Evolutionary conservation across 2,329 filamentous ascomycete genomes (phyloP).

Genomic region (Fusarium burgessii): DNA sequence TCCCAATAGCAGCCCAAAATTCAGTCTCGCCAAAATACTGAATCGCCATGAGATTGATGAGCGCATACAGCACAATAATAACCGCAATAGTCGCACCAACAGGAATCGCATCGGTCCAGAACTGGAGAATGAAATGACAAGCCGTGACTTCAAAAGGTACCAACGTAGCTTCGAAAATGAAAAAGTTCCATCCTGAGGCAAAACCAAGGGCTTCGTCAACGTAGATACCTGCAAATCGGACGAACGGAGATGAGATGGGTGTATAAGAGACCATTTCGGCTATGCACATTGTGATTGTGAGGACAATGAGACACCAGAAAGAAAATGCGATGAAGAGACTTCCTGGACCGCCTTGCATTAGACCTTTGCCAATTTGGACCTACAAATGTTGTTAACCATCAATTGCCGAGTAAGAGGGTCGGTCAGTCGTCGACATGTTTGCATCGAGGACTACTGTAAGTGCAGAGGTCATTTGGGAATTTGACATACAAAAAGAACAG

Average conservation of each 20-base stretch:
- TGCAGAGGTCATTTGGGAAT: no score
- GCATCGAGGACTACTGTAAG: neutral
- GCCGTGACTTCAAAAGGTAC: slow-evolving; percentile 77
- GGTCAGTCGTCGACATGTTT: neutral
- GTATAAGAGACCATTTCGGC: slow-evolving; percentile 83
- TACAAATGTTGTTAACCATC: slow-evolving; percentile 33
- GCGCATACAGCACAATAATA: slow-evolving; percentile 57
- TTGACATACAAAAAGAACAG: slow-evolving; percentile 63
- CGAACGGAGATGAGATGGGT: slow-evolving; percentile 82
- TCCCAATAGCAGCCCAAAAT: slow-evolving; percentile 79
- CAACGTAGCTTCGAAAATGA: slow-evolving; percentile 75
- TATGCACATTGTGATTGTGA: slow-evolving; percentile 70
- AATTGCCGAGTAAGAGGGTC: fast-evolving
- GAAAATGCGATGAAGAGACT: slow-evolving; percentile 70
- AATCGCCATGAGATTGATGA: slow-evolving; percentile 79
- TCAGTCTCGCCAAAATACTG: slow-evolving; percentile 82
- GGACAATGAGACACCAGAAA: slow-evolving; percentile 71
- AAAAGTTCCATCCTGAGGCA: slow-evolving; percentile 80
- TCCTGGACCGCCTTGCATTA: slow-evolving; percentile 70
- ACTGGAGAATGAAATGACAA: slow-evolving; percentile 72
- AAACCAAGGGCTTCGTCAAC: slow-evolving; percentile 82
- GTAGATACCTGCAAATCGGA: slow-evolving; percentile 80
- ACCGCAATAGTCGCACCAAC: slow-evolving; percentile 72
- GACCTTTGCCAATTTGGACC: slow-evolving; percentile 67
- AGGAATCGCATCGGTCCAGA: slow-evolving; percentile 71